These are phyloP conservation scores for Pyronema domesticum DNA, from an alignment of 495 filamentous ascomycete genomes.

Conservation along the genomic window DNA sequence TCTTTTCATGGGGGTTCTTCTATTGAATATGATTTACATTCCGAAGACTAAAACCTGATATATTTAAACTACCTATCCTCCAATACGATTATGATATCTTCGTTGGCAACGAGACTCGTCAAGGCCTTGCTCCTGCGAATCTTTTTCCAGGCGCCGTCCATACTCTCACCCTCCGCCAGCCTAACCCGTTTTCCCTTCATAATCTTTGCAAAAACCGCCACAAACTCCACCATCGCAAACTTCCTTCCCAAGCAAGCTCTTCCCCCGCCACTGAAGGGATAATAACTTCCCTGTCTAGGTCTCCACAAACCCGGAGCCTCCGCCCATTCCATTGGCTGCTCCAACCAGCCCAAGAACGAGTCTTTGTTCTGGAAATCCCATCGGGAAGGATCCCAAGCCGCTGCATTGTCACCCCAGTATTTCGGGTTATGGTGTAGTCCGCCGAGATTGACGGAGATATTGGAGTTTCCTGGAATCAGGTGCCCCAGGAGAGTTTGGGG, in stretches of 20 bases:
- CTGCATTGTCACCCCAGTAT: conserved; percentile 30
- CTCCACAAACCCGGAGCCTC: background rate
- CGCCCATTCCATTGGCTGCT: background rate
- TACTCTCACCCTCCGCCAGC: conserved; percentile 25
- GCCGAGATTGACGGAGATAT: conserved; percentile 25
- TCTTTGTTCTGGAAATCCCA: conserved; percentile 8
- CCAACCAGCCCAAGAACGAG: background rate
- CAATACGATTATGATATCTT: no score
- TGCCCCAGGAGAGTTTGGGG: conserved; percentile 16
- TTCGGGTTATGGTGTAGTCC: conserved; percentile 29
- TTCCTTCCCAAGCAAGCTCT: conserved; percentile 23
- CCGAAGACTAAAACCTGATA: no score
- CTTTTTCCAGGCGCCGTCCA: conserved; percentile 18
- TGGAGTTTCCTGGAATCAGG: conserved; percentile 25
- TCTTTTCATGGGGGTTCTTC: no score
- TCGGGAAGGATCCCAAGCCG: conserved; percentile 18
- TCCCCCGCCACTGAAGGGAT: conserved; percentile 22
- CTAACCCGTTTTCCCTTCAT: conserved; percentile 11
- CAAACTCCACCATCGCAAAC: conserved; percentile 23
- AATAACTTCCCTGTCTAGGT: conserved; percentile 4
- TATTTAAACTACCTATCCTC: no score
- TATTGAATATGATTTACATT: no score
- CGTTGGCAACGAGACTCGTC: no score
- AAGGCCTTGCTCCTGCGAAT: background rate
- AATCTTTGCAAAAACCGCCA: conserved; percentile 17